phyloP scores from a whole-genome alignment of 306 rosid genomes.

The barrel medic (Medicago truncatula) region DNA sequence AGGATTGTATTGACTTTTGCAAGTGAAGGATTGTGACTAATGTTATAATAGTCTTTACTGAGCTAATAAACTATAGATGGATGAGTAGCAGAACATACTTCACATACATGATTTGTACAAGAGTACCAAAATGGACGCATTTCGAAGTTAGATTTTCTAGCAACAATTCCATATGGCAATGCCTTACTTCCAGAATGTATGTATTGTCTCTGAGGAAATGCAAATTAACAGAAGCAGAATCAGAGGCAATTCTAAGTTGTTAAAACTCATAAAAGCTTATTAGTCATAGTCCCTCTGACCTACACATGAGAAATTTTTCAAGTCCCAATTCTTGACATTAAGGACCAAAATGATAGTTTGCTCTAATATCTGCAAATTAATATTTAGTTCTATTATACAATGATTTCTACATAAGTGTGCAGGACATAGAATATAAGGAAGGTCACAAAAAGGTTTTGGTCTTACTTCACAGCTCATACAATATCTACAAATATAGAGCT shows the following conservation, averaged over 20 bases:
- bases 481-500: no score
- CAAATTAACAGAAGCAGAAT: no score
- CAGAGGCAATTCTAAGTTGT: neutral
- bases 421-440: neutral
- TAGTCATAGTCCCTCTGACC: no score
- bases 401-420: no score
- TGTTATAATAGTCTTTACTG: neutral
- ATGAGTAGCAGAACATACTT: neutral
- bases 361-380: neutral
- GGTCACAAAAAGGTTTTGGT: neutral
- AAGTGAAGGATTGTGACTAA: neutral
- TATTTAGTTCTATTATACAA: no score
- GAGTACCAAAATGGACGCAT: neutral
- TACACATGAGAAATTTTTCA: no score
- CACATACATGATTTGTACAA: neutral
- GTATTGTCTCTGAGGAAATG: no score
- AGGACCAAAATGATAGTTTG: neutral
- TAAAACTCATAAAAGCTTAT: neutral
- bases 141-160: neutral
- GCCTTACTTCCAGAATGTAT: neutral
- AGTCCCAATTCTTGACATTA: no score
- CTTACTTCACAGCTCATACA: neutral
- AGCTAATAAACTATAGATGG: neutral
- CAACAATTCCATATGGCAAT: neutral
- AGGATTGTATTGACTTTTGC: no score